phyloP scores from a whole-genome alignment of 352 stramenopile genomes.

The Lagenidium sp. region DNA sequence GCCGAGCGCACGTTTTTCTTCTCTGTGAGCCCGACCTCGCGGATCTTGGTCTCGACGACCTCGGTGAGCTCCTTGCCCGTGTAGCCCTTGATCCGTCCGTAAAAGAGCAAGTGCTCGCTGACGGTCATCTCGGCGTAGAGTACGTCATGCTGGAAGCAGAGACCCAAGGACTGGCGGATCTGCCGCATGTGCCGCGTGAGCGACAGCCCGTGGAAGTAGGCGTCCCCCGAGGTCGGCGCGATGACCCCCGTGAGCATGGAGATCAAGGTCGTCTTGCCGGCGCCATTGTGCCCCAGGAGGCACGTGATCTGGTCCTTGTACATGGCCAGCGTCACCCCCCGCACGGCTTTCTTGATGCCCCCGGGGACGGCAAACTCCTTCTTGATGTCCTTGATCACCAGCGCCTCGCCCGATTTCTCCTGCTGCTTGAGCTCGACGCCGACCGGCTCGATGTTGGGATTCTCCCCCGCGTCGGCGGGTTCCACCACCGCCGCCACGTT shows the following conservation, averaged over 20 bases:
- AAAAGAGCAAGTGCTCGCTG: constrained; percentile 61
- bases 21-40: constrained; percentile 51
- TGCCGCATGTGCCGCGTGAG: constrained; percentile 65
- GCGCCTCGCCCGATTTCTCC: constrained; percentile 17
- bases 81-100: constrained; percentile 47
- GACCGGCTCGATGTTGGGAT: constrained; percentile 16
- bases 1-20: constrained; percentile 34
- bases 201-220: constrained; percentile 70
- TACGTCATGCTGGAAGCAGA: constrained; percentile 84
- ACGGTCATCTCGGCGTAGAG: constrained; percentile 72
- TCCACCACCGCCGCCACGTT: constrained; percentile 3
- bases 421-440: constrained; percentile 15
- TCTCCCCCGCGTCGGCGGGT: too few species aligned
- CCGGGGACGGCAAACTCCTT: constrained; percentile 44
- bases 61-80: constrained; percentile 20
- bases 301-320: constrained; percentile 71
- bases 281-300: constrained; percentile 69
- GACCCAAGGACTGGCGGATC: constrained; percentile 54
- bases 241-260: constrained; percentile 67
- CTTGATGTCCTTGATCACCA: constrained; percentile 29
- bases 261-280: constrained; percentile 72
- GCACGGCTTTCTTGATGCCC: constrained; percentile 43
- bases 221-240: constrained; percentile 32
- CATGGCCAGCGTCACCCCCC: constrained; percentile 74
- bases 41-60: constrained; percentile 26